These are phyloP conservation scores for Penicillium maclennaniae DNA, from an alignment of 495 filamentous ascomycete species.

Conservation along the genomic window DNA sequence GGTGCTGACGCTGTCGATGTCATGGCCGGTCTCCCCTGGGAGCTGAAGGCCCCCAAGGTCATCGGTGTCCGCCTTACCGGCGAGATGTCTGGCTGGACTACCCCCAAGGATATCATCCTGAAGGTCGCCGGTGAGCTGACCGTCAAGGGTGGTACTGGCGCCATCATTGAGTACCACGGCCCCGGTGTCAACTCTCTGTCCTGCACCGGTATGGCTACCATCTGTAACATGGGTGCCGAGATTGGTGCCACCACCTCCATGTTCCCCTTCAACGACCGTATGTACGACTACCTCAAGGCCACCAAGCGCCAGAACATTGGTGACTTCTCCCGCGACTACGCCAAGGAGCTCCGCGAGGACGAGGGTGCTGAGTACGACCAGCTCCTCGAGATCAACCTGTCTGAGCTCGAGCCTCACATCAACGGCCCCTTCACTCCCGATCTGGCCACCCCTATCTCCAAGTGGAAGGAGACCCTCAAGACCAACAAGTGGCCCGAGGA, in stretches of 20 bases:
- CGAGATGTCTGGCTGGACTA: slow-evolving; percentile 84
- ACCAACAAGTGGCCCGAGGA: slow-evolving; percentile 95
- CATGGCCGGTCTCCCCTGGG: slow-evolving; percentile 97
- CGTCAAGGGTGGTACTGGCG: slow-evolving; percentile 96
- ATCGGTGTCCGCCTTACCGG: slow-evolving; percentile 96
- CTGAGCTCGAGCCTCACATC: slow-evolving; percentile 93
- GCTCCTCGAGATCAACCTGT: slow-evolving; percentile 91
- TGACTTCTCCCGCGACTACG: slow-evolving; percentile 81
- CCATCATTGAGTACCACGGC: slow-evolving; percentile 93
- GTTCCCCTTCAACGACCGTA: slow-evolving; percentile 97
- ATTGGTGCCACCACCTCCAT: slow-evolving; percentile 97
- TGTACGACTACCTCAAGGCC: slow-evolving; percentile 91
- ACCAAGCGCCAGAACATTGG: slow-evolving; percentile 91
- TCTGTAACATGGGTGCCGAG: slow-evolving; percentile 83
- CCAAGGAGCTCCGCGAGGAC: slow-evolving; percentile 82
- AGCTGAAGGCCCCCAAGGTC: slow-evolving; percentile 95
- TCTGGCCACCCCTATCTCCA: slow-evolving; percentile 94
- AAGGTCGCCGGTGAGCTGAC: slow-evolving; percentile 97
- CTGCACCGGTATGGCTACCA: slow-evolving; percentile 67
- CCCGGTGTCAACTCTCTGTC: slow-evolving; percentile 72
- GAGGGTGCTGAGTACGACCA: slow-evolving; percentile 96
- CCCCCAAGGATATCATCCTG: slow-evolving; percentile 96
- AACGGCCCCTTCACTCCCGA: slow-evolving; percentile 99
- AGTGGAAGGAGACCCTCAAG: slow-evolving; percentile 94
- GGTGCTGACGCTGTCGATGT: slow-evolving; percentile 99